Conservation (phyloP, 2,329 filamentous ascomycete genomes). For the Diaporthe vaccinii region DNA sequence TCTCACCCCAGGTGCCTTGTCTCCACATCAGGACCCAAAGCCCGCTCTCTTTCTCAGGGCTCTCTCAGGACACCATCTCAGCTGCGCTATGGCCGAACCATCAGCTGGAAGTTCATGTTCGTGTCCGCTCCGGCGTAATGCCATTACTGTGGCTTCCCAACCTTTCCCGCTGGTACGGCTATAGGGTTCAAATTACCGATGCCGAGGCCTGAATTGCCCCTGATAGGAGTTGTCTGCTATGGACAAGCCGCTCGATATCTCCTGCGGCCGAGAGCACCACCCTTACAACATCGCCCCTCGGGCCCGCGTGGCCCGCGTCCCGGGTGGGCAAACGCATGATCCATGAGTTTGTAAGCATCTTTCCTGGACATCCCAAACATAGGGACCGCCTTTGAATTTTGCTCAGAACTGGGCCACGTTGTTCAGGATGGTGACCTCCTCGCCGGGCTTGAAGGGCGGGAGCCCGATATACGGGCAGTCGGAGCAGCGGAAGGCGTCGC, state of each 20-base stretch:
- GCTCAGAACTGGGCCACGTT: constrained; percentile 84
- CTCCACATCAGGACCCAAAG: background rate
- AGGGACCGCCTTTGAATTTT: too few species aligned
- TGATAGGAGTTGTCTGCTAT: background rate
- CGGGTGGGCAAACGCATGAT: background rate
- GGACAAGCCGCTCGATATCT: background rate
- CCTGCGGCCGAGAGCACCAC: background rate
- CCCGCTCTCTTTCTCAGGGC: background rate
- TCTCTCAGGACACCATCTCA: background rate
- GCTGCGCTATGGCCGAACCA: background rate
- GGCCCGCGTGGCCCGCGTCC: background rate
- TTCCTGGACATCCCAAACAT: background rate
- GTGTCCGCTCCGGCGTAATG: background rate
- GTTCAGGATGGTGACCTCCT: constrained; percentile 90
- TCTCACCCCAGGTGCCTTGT: background rate
- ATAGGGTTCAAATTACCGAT: background rate
- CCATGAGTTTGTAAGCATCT: background rate
- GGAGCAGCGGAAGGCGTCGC: constrained; percentile 87
- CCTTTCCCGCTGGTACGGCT: background rate
- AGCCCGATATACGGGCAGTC: constrained; percentile 75
- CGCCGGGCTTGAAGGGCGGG: constrained; percentile 95
- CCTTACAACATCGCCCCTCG: background rate
- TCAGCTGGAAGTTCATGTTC: background rate
- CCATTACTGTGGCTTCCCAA: background rate
- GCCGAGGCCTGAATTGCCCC: background rate